Percentiles rank a stretch among this genome's conserved stretches.
Evolutionary conservation across 305 asterid species (phyloP).

Genomic region (Striga hermonthica): DNA sequence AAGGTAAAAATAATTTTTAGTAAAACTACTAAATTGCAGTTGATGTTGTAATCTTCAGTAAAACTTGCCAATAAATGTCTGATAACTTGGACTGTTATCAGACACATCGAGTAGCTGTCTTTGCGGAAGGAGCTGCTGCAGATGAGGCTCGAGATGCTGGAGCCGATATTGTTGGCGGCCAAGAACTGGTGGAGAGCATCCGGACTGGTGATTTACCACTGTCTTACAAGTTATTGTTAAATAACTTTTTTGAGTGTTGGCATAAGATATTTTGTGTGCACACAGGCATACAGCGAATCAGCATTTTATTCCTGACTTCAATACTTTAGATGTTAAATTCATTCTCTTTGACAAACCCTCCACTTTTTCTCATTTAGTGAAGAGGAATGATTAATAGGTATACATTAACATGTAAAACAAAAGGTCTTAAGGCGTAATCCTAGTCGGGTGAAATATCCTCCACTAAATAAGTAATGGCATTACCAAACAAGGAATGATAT

Average conservation of each 20-base stretch:
- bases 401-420: too few species aligned
- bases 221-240: conserved; percentile 11
- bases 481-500: conserved; percentile 1
- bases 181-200: conserved; percentile 75
- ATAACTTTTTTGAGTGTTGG: conserved; percentile 18
- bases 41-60: conserved; percentile 22
- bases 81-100: conserved; percentile 38
- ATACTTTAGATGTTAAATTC: neutral
- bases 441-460: conserved; percentile 5
- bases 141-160: conserved; percentile 96
- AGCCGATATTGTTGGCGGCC: conserved; percentile 90
- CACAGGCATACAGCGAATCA: conserved; percentile 22
- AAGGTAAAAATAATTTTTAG: conserved; percentile 51
- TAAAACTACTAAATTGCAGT: conserved; percentile 15
- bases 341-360: neutral
- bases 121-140: conserved; percentile 99
- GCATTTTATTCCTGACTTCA: neutral
- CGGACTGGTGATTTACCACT: conserved; percentile 49
- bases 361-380: neutral
- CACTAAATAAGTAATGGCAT: conserved; percentile 4
- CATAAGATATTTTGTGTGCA: neutral
- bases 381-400: neutral
- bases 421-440: neutral
- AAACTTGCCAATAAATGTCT: conserved; percentile 7
- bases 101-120: conserved; percentile 80